Evolutionary conservation across 371 early-diverging fungal genomes (phyloP).

Genomic region (Entomophthora muscae): DNA sequence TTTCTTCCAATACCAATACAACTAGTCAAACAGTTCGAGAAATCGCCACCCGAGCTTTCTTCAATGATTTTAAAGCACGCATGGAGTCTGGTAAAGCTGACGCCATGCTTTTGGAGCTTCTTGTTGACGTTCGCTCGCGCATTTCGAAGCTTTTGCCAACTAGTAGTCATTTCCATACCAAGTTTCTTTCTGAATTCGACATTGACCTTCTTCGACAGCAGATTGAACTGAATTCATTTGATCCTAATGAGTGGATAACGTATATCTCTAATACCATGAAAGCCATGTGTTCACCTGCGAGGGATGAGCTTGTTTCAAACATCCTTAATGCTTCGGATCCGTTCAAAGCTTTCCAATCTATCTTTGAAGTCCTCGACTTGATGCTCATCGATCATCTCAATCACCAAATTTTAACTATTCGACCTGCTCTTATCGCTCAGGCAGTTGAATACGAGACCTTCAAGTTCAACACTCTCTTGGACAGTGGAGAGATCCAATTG

Average conservation of each 20-base stretch:
- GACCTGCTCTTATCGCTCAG: slow-evolving; percentile 36
- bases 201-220: slow-evolving; percentile 34
- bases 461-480: slow-evolving; percentile 34
- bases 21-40: slow-evolving; percentile 31
- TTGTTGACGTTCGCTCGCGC: slow-evolving; percentile 13
- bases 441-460: slow-evolving; percentile 49
- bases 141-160: slow-evolving; percentile 20
- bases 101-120: not conserved
- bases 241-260: slow-evolving; percentile 20
- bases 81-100: slow-evolving; percentile 20
- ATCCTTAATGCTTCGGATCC: slow-evolving; percentile 15
- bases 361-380: slow-evolving; percentile 33
- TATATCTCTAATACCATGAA: slow-evolving; percentile 32
- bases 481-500: slow-evolving; percentile 20
- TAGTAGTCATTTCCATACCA: slow-evolving; percentile 14
- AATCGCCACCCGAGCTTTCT: slow-evolving; percentile 41
- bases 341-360: slow-evolving; percentile 21
- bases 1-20: slow-evolving; percentile 21
- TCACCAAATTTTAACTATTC: slow-evolving; percentile 34
- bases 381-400: slow-evolving; percentile 65
- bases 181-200: slow-evolving; percentile 39
- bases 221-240: slow-evolving; percentile 22
- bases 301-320: slow-evolving; percentile 35
- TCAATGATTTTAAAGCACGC: slow-evolving; percentile 31
- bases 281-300: slow-evolving; percentile 53